These are phyloP conservation scores for Nitzschia putrida DNA, from an alignment of 108 stramenopile species.

Conservation along the genomic window DNA sequence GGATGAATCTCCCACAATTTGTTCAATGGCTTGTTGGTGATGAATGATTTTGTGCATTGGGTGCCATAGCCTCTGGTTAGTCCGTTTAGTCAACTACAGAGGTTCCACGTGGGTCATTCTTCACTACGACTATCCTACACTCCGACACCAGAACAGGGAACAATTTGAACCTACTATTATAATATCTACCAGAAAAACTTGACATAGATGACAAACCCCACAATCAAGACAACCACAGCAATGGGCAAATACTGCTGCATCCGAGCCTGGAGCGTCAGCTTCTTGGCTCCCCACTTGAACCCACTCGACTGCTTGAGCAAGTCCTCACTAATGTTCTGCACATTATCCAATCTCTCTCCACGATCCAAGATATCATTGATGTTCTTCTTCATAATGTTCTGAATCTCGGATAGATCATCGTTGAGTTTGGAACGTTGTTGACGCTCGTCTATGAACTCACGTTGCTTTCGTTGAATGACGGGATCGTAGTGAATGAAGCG, in stretches of 20 bases:
- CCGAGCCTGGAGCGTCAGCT: constrained; percentile 80
- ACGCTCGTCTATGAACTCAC: constrained; percentile 90
- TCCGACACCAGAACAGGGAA: too few relatives aligned
- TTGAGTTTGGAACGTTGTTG: constrained; percentile 81
- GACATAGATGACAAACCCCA: constrained; percentile 76
- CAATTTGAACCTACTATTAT: too few relatives aligned
- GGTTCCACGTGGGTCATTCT: too few relatives aligned
- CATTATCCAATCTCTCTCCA: constrained; percentile 88
- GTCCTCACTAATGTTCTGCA: constrained; percentile 68
- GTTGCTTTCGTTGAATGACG: constrained; percentile 91
- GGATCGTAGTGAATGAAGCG: constrained; percentile 89
- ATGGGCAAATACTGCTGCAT: constrained; percentile 87
- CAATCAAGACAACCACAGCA: constrained; percentile 52
- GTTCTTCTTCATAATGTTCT: constrained; percentile 95
- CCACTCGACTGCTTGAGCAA: constrained; percentile 78
- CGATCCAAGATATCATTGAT: constrained; percentile 88
- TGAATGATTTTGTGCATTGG: too few relatives aligned
- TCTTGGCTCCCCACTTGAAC: constrained; percentile 92
- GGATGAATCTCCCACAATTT: too few relatives aligned
- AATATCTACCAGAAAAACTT: constrained; percentile 77
- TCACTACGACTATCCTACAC: too few relatives aligned
- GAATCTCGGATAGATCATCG: constrained; percentile 95
- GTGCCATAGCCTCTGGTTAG: too few relatives aligned
- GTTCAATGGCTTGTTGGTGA: too few relatives aligned
- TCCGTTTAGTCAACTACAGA: too few relatives aligned